Conservation (phyloP, 1,139 yeast species). For the Kodamaea alishanica region DNA sequence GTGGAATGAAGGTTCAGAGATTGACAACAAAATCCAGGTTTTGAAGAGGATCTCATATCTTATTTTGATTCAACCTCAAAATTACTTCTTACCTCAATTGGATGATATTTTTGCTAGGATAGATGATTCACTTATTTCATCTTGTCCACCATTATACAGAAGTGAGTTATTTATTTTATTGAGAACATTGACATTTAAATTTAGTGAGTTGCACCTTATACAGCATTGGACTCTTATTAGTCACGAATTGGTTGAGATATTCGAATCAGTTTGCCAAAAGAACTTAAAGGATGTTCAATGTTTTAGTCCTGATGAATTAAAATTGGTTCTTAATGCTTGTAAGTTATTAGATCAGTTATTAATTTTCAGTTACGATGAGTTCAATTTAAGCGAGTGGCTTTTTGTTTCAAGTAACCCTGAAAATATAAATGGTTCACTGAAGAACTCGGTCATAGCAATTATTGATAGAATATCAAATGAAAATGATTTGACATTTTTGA, state of each 20-base stretch:
- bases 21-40: constrained; percentile 45
- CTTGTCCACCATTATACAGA: constrained; percentile 34
- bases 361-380: constrained; percentile 69
- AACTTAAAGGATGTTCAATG: constrained; percentile 30
- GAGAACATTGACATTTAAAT: constrained; percentile 59
- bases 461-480: constrained; percentile 47
- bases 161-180: constrained; percentile 53
- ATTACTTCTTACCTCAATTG: constrained; percentile 47
- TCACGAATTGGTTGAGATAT: constrained; percentile 54
- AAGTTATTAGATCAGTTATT: constrained; percentile 75
- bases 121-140: constrained; percentile 33
- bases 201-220: constrained; percentile 59
- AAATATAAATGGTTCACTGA: constrained; percentile 43
- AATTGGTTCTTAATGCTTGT: constrained; percentile 54
- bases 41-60: constrained; percentile 62
- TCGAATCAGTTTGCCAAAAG: constrained; percentile 39
- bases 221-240: constrained; percentile 71
- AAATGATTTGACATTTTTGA: constrained; percentile 36
- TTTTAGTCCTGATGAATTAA: constrained; percentile 36
- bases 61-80: constrained; percentile 56
- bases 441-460: constrained; percentile 35
- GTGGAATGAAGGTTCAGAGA: constrained; percentile 71
- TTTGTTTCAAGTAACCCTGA: constrained; percentile 73
- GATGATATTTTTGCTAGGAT: constrained; percentile 52
- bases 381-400: constrained; percentile 80